Evolutionary conservation across 169 alveolate genomes (phyloP), one percentile per base, ranked within the genome.

Genomic region (Plasmodium knowlesi): DNA sequence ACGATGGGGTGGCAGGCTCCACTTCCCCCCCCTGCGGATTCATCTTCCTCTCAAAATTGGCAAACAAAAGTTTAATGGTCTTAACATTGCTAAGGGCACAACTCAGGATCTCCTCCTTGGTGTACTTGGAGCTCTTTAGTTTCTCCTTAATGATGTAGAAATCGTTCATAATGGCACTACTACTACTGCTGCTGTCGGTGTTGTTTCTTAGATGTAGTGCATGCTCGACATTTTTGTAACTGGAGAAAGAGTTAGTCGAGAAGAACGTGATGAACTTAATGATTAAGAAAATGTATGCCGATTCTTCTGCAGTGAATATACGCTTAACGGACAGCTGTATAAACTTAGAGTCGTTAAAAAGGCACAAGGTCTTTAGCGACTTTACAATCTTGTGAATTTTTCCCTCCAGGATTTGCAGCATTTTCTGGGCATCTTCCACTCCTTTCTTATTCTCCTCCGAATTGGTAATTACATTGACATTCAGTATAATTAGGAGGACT

Each of bases 281-380:
- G 3, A 86, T 53, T 6, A 86, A 74, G 54, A 74, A 86, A 39
- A 86, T 50, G 22, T 86, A 86, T 25, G 93, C 93, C 22, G 73
- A 86, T n/a, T 86, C 93, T 16, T 86, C 82, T 46, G 93, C 93
- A 12, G 93, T 86, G 41, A 86, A 86, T 50, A 78, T 53, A 22
- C 93, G 37, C 19, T 86, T 86, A n/a, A 86, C 93, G n/a, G 88
- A 86, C 6, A 86, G 39, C n/a, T 86, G 93, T 16, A 86, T 86
- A 43, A 86, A 86, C 82, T 37, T 74, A 0, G 93, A 54, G 14
- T 86, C 86, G 70, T 74, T 74, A 57, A 86, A 86, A 1, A 86
- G 19, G 12, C 93, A 86, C 39, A 86, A 76, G 1, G 93, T 86
- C 67, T 86, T 86, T 10, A 86, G 76, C 3, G 93, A 86, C 34